Base-by-base conservation (phyloP, 495 filamentous ascomycete genomes). In the Hyaloscypha finlandica region DNA sequence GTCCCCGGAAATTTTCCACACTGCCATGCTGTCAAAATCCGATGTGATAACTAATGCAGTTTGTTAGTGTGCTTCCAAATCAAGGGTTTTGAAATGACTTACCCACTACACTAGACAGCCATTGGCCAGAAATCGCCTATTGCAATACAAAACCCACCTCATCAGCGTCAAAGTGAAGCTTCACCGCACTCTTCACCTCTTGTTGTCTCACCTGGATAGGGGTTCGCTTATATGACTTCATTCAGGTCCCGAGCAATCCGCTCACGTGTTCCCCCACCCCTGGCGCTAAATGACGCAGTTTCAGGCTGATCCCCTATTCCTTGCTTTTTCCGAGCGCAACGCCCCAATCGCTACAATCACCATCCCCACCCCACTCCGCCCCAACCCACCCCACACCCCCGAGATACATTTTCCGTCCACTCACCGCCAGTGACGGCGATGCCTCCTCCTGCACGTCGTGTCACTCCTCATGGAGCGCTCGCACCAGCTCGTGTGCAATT, bases 1-100 rank as follows among this genome's bases (percentile, higher is more conserved):
- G 64, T 66, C 56, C 64, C 64, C 64, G 64, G 64, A 66, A 66
- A 6, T 59, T 51, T 66, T 60, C 42, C 42, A 48, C 42, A 48
- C 42, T 3, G 16, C 8, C 3, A 8, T 20, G 32, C 31, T 52
- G 30, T 66, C 64, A 66, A 66, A 66, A 66, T 66, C 64, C 64
- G 64, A 66, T 66, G 64, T 66, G 64, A 66, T 66, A 66, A 60
- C 64, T 53, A 35, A 30, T 31, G 33, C 30, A 16, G 30, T 33
- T 54, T 65, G 52, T 58, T 52, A 58, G 11, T 11, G 35, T 22
- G 22, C 42, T 25, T 16, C 25, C 25, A 6, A 19, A 32, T 19
- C 31, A 3, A 33, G 9, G 2, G 29, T 63, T 14, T 52, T 32
- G 56, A 33, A 37, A 8, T 32, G 1, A 59, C 56, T 33, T 29